Conservation (phyloP, 2,329 filamentous ascomycete genomes). For the Ophiocordyceps sinensis region DNA sequence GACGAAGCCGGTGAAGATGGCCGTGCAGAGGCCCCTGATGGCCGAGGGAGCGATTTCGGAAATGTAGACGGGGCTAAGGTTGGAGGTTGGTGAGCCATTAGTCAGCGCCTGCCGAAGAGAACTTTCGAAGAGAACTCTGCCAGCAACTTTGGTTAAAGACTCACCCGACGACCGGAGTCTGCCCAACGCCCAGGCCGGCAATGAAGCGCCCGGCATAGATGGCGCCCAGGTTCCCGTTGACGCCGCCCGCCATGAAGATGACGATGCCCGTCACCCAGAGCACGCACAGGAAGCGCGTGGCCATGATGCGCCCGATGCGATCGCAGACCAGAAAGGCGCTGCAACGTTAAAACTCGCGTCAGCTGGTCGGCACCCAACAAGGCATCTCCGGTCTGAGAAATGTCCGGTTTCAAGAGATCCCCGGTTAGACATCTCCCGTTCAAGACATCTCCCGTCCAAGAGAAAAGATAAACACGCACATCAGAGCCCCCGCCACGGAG, state of each 20-base stretch:
- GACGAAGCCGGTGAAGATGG: constrained; percentile 37
- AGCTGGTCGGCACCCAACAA: too few relatives aligned
- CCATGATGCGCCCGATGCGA: constrained; percentile 47
- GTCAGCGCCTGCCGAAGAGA: too few relatives aligned
- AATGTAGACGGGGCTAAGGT: constrained; percentile 55
- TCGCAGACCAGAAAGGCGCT: constrained; percentile 46
- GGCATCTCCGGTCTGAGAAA: too few relatives aligned
- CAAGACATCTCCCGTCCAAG: too few relatives aligned
- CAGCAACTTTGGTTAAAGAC: constrained; percentile 1
- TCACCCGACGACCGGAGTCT: constrained; percentile 48
- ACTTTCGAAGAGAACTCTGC: too few relatives aligned
- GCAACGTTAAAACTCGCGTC: not conserved
- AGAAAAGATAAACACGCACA: constrained; percentile 18
- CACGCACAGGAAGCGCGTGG: constrained; percentile 40
- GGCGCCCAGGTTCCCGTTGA: constrained; percentile 36
- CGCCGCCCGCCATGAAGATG: constrained; percentile 39
- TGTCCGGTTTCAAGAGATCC: too few relatives aligned
- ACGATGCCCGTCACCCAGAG: constrained; percentile 44
- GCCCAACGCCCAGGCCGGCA: constrained; percentile 50
- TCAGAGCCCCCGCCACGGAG: constrained; percentile 54
- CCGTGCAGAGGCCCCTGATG: constrained; percentile 60
- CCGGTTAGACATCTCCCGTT: too few relatives aligned
- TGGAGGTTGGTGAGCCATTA: too few relatives aligned
- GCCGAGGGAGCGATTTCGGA: constrained; percentile 57
- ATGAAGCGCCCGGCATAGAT: constrained; percentile 55